Evolutionary conservation across 2,329 filamentous ascomycete species (phyloP), one percentile per base, ranked within the genome.

Genomic region (Blastomyces parvus): DNA sequence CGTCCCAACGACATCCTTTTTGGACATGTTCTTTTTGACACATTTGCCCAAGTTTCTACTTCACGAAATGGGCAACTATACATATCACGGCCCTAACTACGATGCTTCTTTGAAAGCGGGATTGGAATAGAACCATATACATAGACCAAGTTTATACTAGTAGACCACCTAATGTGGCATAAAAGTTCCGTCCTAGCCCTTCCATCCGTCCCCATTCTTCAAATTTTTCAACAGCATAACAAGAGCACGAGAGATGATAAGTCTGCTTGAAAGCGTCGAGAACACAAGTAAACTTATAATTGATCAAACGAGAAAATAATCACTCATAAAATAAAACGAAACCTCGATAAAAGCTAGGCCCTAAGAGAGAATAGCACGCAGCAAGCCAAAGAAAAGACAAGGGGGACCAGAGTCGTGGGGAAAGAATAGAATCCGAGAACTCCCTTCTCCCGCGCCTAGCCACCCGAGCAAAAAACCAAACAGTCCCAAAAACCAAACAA

Each of bases 341-440:
- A 57, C n/a, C 58, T n/a, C 25, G 62, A 4, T 55, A 56, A 65
- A 36, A 63, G 46, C n/a, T 62, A 61, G 40, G 53, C 56, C 17
- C 44, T 62, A 63, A 60, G 62, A 63, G 30, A 62, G 65, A 56
- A 59, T 27, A 53, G 44, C 19, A 53, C 2, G 22, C 61, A 61
- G 19, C 19, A 48, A 66, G 61, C n/a, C 57, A 55, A 63, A 61
- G 46, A 50, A 30, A 33, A 58, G 62, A 62, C 53, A 60, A 52
- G 60, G 48, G 13, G 25, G 11, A 50, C 30, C 53, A 9, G 33
- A 13, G 17, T 22, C 30, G 3, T 30, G 30, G 27, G 64, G 59
- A 62, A 59, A 64, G 55, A 65, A 17, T 30, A 30, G 48, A 30
- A 30, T 52, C 48, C 25, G 25, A 30, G 60, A 65, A 56, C 55